Conservation (phyloP, 352 stramenopile species). For the Phytopythium cucurbitacearum region DNA sequence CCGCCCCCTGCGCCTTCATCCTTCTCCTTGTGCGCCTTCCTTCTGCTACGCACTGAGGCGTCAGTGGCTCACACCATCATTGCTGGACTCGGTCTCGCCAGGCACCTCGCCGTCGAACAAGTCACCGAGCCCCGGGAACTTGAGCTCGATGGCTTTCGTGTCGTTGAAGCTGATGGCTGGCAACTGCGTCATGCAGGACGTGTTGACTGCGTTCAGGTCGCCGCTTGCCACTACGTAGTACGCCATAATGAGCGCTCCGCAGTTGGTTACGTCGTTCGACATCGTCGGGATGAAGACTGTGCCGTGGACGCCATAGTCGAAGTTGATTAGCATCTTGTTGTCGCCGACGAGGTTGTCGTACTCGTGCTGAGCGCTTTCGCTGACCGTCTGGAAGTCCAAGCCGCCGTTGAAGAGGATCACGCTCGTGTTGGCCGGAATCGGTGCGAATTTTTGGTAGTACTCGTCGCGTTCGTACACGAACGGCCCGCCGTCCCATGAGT, state of each 20-base stretch:
- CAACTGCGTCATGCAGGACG: conserved; percentile 28
- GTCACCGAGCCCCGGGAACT: conserved; percentile 1
- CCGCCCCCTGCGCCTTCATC: too few species aligned
- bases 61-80: too few species aligned
- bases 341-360: conserved; percentile 14
- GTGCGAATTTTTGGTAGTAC: conserved; percentile 20
- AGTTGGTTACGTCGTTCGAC: conserved; percentile 18
- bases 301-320: conserved; percentile 38
- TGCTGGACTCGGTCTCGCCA: background rate
- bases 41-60: too few species aligned
- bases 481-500: background rate
- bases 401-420: conserved; percentile 27
- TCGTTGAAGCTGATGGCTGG: conserved; percentile 19
- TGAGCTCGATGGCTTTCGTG: conserved; percentile 3
- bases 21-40: too few species aligned
- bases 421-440: conserved; percentile 16
- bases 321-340: conserved; percentile 38
- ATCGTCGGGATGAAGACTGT: conserved; percentile 25
- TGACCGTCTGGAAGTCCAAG: conserved; percentile 22
- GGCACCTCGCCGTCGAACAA: conserved; percentile 5
- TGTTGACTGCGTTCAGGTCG: conserved; percentile 23
- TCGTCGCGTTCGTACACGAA: conserved; percentile 28
- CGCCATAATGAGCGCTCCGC: conserved; percentile 26
- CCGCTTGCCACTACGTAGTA: conserved; percentile 26
- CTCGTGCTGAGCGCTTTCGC: conserved; percentile 13